Evolutionary conservation across 2,329 filamentous ascomycete genomes (phyloP), one percentile per base, ranked within the genome.

Genomic region (Colletotrichum sp.): DNA sequence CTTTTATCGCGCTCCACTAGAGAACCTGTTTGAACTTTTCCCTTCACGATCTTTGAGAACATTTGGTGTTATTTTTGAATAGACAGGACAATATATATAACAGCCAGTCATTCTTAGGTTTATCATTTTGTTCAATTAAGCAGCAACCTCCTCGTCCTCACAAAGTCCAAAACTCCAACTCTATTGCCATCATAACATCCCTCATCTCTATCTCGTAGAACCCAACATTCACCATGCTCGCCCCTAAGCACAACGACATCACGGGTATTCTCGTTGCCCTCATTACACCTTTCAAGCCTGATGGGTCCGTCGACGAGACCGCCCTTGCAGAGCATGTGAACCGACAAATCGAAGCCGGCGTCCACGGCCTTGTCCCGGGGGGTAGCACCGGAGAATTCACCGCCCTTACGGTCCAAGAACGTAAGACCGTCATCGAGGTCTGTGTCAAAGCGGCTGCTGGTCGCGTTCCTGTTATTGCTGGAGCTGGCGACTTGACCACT

Each of bases 331-430:
- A 82, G 12, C 88, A 89, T 80, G 86, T 90, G 78, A 83, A 89
- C 72, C 83, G 83, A 69, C 83, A 88, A 16, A 84, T 89, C 75
- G 76, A 81, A 5, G 84, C 84, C 2, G 88, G 88, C 5, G 83
- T 88, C n/a, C 88, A 89, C 78, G 88, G 88, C 49, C 83, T 90
- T 27, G 88, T 90, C 5, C 88, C 88, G 1, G 87, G 87, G 11
- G 88, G 88, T 62, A 89, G 87, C 80, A 88, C 87, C 0, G 88
- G 88, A 67, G 88, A 90, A 77, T 90, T 90, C 81, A 87, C 88
- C 6, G 83, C 86, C 12, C 79, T 89, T 75, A 83, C 82, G 22
- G 78, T 82, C 9, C 81, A 85, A 15, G 88, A 89, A 78, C 86
- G 88, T 69, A 89, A 89, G 78, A 80, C 84, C 29, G 81, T 88